These are phyloP conservation scores for Chrysopogon serrulatus DNA, from an alignment of 176 grass and related monocot genomes.

Conservation along the genomic window DNA sequence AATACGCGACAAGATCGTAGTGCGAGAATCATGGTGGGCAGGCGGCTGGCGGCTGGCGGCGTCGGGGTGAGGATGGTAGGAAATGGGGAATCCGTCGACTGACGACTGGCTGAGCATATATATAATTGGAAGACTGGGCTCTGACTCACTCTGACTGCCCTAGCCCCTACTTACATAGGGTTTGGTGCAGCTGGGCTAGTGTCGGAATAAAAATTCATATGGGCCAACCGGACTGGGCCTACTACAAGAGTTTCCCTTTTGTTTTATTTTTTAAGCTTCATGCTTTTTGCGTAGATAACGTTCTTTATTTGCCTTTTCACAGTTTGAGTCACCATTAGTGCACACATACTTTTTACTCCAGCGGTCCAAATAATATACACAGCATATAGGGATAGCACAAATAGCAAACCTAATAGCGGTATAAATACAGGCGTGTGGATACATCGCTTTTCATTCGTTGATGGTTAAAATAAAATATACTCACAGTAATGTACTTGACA, in stretches of 20 bases:
- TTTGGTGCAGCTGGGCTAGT: not conserved
- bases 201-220: not conserved
- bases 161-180: not conserved
- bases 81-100: not conserved
- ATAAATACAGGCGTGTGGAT: no score
- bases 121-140: not conserved
- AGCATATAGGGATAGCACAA: no score
- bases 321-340: no score
- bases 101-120: not conserved
- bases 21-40: not conserved
- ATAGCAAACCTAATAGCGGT: no score
- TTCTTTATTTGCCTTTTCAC: no score
- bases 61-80: not conserved
- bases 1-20: not conserved
- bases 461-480: no score
- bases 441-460: no score
- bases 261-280: not conserved
- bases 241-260: not conserved
- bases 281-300: not conserved
- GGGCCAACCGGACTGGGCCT: not conserved
- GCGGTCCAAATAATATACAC: no score
- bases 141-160: not conserved
- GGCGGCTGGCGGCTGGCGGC: not conserved
- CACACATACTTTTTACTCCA: no score
- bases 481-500: no score